A percentile compares a stretch with the other conserved stretches of the same genome.
Evolutionary conservation across 2,329 filamentous ascomycete genomes (phyloP).

Genomic region (Boeremia exigua): DNA sequence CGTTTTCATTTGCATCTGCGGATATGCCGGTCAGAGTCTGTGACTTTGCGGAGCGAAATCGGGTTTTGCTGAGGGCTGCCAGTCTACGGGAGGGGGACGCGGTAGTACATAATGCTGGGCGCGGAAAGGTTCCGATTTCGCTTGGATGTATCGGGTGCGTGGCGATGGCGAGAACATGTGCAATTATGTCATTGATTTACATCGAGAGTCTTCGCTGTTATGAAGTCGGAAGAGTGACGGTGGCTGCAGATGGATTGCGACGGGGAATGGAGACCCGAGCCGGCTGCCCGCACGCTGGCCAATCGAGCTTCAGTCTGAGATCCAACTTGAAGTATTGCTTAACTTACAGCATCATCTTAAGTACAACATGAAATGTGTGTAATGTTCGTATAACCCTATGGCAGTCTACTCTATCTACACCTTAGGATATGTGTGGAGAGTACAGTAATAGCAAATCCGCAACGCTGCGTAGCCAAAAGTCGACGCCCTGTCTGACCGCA

Average conservation of each 20-base stretch:
- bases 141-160: neutral
- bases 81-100: neutral
- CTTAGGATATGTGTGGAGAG: conserved; percentile 1
- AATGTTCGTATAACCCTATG: neutral
- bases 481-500: neutral
- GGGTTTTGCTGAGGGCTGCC: neutral
- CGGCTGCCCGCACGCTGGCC: conserved; percentile 11
- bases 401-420: conserved; percentile 19
- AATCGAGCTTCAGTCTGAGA: conserved; percentile 19
- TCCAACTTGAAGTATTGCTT: conserved; percentile 17
- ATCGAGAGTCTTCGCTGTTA: neutral
- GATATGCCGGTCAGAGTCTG: neutral
- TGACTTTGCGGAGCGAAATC: neutral
- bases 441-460: neutral
- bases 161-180: neutral
- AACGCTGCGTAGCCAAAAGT: conserved; percentile 13
- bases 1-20: neutral
- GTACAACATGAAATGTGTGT: neutral
- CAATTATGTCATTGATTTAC: neutral
- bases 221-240: neutral
- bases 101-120: neutral
- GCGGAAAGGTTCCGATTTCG: neutral
- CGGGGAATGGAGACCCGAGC: conserved; percentile 1
- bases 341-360: conserved; percentile 14
- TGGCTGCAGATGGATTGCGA: conserved; percentile 10